Evolutionary conservation across 1,139 yeast species (phyloP).

Genomic region (Ashbya aceris): DNA sequence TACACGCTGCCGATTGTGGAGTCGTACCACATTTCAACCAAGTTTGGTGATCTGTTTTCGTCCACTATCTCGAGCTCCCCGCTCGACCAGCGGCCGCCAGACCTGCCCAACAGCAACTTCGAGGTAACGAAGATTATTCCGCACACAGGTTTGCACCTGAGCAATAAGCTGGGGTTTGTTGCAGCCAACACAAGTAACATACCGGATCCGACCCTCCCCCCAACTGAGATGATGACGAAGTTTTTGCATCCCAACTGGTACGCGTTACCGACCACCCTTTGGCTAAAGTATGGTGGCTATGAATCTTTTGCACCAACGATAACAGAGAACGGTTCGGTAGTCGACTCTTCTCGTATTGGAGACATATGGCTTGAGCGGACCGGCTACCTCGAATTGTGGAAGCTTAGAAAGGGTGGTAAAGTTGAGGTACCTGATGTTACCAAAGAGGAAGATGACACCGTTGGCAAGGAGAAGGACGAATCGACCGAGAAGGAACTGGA

Average conservation of each 20-base stretch:
- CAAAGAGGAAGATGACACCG: constrained; percentile 8
- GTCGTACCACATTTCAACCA: constrained; percentile 40
- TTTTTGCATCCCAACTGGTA: constrained; percentile 86
- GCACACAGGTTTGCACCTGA: constrained; percentile 30
- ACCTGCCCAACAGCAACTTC: constrained; percentile 27
- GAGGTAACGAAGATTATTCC: constrained; percentile 28
- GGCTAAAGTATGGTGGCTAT: constrained; percentile 62
- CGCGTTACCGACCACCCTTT: constrained; percentile 68
- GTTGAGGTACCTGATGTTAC: background rate
- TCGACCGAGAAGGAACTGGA: constrained; percentile 9
- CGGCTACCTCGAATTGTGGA: constrained; percentile 46
- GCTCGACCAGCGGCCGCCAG: constrained; percentile 27
- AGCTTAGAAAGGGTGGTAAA: constrained; percentile 12
- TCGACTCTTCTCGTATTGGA: constrained; percentile 55
- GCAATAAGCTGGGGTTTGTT: constrained; percentile 30
- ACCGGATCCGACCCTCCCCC: constrained; percentile 55
- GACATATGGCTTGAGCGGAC: constrained; percentile 72
- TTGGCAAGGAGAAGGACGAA: background rate
- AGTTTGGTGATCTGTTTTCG: constrained; percentile 39
- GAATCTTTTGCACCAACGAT: constrained; percentile 70
- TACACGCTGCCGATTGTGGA: constrained; percentile 58
- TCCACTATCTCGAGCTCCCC: constrained; percentile 33
- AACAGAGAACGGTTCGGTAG: constrained; percentile 63
- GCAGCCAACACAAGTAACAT: constrained; percentile 34
- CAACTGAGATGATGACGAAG: constrained; percentile 58